Evolutionary conservation across 2,329 filamentous ascomycete species (phyloP).

Genomic region (Didymosphaeria variabile): DNA sequence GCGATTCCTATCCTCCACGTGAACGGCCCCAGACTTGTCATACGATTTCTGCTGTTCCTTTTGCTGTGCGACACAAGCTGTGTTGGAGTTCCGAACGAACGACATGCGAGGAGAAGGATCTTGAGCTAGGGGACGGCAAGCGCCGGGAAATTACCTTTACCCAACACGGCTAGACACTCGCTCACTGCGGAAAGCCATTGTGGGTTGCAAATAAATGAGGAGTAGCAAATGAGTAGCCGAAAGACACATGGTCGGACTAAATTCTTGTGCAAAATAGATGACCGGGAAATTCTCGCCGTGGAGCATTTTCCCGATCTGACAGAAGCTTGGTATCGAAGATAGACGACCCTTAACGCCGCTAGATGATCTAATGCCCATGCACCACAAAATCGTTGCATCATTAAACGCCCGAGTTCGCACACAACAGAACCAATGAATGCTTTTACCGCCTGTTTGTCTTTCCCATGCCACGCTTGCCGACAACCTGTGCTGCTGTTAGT

Average conservation of each 20-base stretch:
- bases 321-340: slow-evolving; percentile 13
- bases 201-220: not conserved
- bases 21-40: not conserved
- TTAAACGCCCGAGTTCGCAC: slow-evolving; percentile 12
- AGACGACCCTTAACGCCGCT: slow-evolving; percentile 16
- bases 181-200: not conserved
- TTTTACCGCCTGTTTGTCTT: slow-evolving; percentile 72
- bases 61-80: not conserved
- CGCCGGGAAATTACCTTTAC: not conserved
- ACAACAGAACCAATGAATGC: slow-evolving; percentile 1
- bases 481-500: slow-evolving; percentile 63
- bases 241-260: not conserved
- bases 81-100: not conserved
- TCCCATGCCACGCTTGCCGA: slow-evolving; percentile 93
- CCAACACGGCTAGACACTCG: not conserved
- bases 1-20: not conserved
- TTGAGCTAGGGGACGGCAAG: not conserved
- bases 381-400: slow-evolving; percentile 11
- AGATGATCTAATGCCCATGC: slow-evolving; percentile 15
- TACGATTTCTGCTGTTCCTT: not conserved
- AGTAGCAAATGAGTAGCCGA: not conserved
- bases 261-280: not conserved
- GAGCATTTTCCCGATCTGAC: slow-evolving; percentile 7
- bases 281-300: not conserved
- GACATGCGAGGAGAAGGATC: slow-evolving; percentile 2